Conservation (phyloP, 106 monocot genomes). For the Acorus gramineus region DNA sequence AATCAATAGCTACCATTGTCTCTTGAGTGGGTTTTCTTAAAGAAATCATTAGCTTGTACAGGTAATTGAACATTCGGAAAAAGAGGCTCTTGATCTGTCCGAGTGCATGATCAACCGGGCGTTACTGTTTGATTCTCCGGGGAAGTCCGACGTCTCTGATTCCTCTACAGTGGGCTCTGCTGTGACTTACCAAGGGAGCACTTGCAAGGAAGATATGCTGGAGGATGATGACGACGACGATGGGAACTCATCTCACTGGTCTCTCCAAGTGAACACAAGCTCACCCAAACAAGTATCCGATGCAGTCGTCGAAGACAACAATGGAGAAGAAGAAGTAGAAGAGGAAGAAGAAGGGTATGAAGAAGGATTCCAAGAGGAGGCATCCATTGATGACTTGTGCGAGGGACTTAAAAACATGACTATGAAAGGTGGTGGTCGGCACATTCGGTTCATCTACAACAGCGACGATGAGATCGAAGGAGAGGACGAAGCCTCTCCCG, state of each 20-base stretch:
- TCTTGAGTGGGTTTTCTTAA: no score
- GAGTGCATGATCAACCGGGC: slow-evolving; percentile 60
- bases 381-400: slow-evolving; percentile 41
- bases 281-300: slow-evolving; percentile 14
- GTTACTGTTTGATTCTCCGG: slow-evolving; percentile 73
- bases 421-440: slow-evolving; percentile 45
- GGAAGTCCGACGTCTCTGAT: slow-evolving; percentile 33
- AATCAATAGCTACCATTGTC: no score
- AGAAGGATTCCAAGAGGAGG: slow-evolving; percentile 12
- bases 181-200: slow-evolving; percentile 31
- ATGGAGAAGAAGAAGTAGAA: slow-evolving; percentile 7
- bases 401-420: slow-evolving; percentile 40
- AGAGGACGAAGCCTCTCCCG: slow-evolving; percentile 6
- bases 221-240: slow-evolving; percentile 24
- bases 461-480: slow-evolving; percentile 62
- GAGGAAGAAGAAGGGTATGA: slow-evolving; percentile 9
- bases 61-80: slow-evolving; percentile 12
- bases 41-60: slow-evolving; percentile 3
- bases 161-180: slow-evolving; percentile 18
- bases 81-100: slow-evolving; percentile 9
- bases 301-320: slow-evolving; percentile 2
- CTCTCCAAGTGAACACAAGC: slow-evolving; percentile 49
- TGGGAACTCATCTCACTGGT: slow-evolving; percentile 54
- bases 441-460: slow-evolving; percentile 67
- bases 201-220: background rate